Evolutionary conservation across 177 flowering plant species (phyloP).

Genomic region (Vitis hybrid): DNA sequence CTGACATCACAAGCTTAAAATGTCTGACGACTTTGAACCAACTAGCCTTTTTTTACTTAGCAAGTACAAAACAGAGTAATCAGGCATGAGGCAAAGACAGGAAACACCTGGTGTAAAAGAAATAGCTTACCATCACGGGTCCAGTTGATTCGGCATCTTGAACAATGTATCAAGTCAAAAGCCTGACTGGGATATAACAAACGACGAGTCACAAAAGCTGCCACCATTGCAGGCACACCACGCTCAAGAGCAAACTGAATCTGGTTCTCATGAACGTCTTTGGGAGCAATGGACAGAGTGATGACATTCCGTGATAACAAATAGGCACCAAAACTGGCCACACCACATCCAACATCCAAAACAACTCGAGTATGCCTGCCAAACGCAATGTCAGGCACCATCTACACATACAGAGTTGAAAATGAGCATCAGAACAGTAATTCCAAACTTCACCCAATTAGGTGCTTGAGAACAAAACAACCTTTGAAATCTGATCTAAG

Average conservation of each 20-base stretch:
- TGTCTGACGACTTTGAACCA: no score
- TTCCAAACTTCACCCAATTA: background rate
- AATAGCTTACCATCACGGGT: conserved; percentile 75
- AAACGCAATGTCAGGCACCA: conserved; percentile 62
- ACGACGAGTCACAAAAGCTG: conserved; percentile 76
- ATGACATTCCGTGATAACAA: conserved; percentile 61
- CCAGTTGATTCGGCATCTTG: conserved; percentile 89
- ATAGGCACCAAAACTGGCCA: conserved; percentile 38
- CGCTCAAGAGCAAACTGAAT: conserved; percentile 93
- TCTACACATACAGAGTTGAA: conserved; percentile 33
- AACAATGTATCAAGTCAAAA: conserved; percentile 88
- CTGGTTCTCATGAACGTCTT: conserved; percentile 89
- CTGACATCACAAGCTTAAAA: no score
- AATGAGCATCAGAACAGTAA: no score
- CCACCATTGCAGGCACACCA: conserved; percentile 93
- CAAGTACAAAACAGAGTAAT: no score
- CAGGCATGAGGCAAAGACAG: no score
- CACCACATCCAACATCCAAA: conserved; percentile 87
- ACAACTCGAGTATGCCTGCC: conserved; percentile 66
- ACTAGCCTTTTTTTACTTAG: no score
- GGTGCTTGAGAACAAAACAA: conserved; percentile 14
- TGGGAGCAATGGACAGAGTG: conserved; percentile 82
- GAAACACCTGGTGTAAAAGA: no score
- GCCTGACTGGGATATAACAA: conserved; percentile 89
- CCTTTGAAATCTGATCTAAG: conserved; percentile 87